phyloP scores from a whole-genome alignment of 768 basidiomycete genomes.

The Podaxis sp. region DNA sequence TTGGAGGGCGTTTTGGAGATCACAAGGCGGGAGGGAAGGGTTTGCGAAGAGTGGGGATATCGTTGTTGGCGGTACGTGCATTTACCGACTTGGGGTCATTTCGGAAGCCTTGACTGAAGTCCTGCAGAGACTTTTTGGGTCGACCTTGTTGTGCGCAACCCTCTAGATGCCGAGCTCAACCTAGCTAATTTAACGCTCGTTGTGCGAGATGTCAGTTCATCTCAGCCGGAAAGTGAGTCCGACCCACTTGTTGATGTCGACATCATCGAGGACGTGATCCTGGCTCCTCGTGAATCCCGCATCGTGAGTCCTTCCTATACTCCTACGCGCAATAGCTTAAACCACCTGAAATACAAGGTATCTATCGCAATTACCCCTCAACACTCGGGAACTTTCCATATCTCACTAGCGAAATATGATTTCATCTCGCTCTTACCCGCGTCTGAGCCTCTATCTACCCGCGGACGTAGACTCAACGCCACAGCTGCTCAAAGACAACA shows the following conservation, averaged over 20 bases:
- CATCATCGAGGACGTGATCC: conserved; percentile 55
- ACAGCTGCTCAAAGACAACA: conserved; percentile 69
- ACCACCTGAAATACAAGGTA: conserved; percentile 38
- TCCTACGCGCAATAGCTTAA: background rate
- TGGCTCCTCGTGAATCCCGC: conserved; percentile 65
- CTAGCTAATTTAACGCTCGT: conserved; percentile 60
- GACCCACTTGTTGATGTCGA: conserved; percentile 54
- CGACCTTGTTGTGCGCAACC: conserved; percentile 69
- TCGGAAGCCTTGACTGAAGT: background rate
- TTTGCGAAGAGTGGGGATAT: conserved; percentile 59
- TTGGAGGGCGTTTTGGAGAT: conserved; percentile 64
- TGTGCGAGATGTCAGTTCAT: conserved; percentile 40
- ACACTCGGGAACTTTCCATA: conserved; percentile 48
- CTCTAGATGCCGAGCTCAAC: conserved; percentile 72
- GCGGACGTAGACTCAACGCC: conserved; percentile 76
- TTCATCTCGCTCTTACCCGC: conserved; percentile 76
- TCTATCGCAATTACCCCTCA: conserved; percentile 60
- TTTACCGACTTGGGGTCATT: background rate
- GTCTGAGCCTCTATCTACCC: conserved; percentile 62
- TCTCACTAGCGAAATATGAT: conserved; percentile 61
- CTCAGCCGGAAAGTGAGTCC: conserved; percentile 30
- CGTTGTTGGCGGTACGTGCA: conserved; percentile 57
- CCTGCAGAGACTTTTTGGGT: conserved; percentile 73
- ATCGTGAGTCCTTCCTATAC: conserved; percentile 43
- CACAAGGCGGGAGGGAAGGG: conserved; percentile 50